These are phyloP conservation scores for Yamadazyma pseudoaaseri DNA, from an alignment of 1,139 yeast species.

Conservation along the genomic window DNA sequence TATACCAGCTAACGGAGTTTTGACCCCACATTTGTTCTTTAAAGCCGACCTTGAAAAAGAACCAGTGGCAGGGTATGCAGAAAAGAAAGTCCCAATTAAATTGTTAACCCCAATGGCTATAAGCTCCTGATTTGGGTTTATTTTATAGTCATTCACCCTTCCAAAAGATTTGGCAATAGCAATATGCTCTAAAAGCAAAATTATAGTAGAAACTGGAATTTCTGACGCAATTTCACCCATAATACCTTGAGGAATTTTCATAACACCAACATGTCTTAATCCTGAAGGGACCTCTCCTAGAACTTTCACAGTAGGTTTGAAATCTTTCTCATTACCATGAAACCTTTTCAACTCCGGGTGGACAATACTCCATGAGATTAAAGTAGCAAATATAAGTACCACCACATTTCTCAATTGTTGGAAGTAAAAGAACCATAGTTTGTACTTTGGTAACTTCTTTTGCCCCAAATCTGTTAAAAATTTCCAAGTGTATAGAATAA, in stretches of 20 bases:
- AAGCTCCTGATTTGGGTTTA: slow-evolving; percentile 90
- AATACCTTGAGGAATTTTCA: slow-evolving; percentile 63
- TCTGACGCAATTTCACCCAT: slow-evolving; percentile 66
- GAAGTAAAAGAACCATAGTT: slow-evolving; percentile 60
- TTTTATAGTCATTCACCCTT: slow-evolving; percentile 85
- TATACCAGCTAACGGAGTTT: slow-evolving; percentile 91
- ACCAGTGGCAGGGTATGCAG: slow-evolving; percentile 95
- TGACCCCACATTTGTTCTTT: slow-evolving; percentile 92
- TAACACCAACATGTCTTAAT: slow-evolving; percentile 71
- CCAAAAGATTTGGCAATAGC: slow-evolving; percentile 94
- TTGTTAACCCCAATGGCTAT: slow-evolving; percentile 93
- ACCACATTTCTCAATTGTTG: slow-evolving; percentile 81
- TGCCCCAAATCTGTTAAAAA: slow-evolving; percentile 54
- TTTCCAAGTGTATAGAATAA: slow-evolving; percentile 69
- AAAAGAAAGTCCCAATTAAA: slow-evolving; percentile 85
- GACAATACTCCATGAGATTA: slow-evolving; percentile 67
- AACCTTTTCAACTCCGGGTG: slow-evolving; percentile 64
- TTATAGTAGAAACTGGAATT: slow-evolving; percentile 80
- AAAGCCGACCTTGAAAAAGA: slow-evolving; percentile 94
- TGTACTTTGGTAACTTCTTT: slow-evolving; percentile 62
- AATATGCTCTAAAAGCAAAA: slow-evolving; percentile 85
- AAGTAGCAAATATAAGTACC: slow-evolving; percentile 73
- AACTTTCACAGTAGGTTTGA: slow-evolving; percentile 53
- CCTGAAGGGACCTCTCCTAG: slow-evolving; percentile 84
- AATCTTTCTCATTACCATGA: slow-evolving; percentile 30